Base-by-base conservation (phyloP, 169 alveolate species). In the Plasmodium berghei region DNA sequence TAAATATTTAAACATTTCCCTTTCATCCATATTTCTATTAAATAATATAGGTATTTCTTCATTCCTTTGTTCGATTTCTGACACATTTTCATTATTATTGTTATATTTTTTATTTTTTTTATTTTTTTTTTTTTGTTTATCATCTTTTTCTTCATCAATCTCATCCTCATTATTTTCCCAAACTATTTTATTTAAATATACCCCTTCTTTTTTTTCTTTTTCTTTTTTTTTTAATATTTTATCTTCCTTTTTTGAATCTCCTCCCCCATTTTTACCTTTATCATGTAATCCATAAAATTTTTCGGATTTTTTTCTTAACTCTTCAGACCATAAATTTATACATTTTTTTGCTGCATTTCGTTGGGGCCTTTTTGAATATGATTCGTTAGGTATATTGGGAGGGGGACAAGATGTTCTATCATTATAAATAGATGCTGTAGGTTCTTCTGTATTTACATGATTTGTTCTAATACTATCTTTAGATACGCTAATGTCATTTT, bases 261-360 rank as follows among this genome's bases (percentile, higher is more conserved):
- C 22, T 3, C 24, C 28, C 49, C 42, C 6, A 74, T 42, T 18
- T 22, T 74, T 74, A 8, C n/a, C 22, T 26, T 58, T 77, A 46
- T 77, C 89, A 28, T 26, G 3, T n/a, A 40, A 14, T 6, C 28
- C 26, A 24, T 45, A 45, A 12, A 18, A 20, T 24, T 77, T 77
- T 0, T 77, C 89, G 12, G 45, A 40, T 34, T 69, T 83, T 26
- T 69, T 83, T 48, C 56, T 83, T 34, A 83, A 42, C 34, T 83
- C 90, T 48, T 83, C 90, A 1, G 90, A 69, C 90, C 90, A 83
- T 6, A 70, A 54, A 18, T 20, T 56, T 26, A 83, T 83, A 24
- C 90, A 83, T 55, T 67, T 83, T 18, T 69, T 83, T 2, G 90
- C 90, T 10, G 90, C 90, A 54, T 83, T 83, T 56, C 90, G 55